Conservation (phyloP, 1,139 yeast species). For the Meyerozyma guilliermondii region DNA sequence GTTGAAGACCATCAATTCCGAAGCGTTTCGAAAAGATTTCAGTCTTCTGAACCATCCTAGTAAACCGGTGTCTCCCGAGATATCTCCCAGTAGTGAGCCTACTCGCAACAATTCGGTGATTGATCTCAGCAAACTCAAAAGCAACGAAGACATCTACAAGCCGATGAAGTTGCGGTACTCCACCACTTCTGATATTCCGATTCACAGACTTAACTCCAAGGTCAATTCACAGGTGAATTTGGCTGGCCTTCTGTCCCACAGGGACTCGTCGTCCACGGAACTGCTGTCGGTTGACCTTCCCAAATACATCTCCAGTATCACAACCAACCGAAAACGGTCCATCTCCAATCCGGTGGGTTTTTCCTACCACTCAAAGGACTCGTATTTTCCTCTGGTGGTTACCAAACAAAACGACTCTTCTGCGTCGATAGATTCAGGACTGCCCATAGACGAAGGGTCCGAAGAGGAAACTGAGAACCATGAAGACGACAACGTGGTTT, state of each 20-base stretch:
- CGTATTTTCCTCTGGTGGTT: constrained; percentile 1
- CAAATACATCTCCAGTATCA: constrained; percentile 13
- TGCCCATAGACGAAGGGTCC: constrained; percentile 1
- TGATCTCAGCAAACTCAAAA: constrained; percentile 33
- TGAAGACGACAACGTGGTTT: not conserved
- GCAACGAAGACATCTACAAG: constrained; percentile 33
- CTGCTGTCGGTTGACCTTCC: constrained; percentile 5
- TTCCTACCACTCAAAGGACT: constrained; percentile 2
- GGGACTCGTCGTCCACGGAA: constrained; percentile 20
- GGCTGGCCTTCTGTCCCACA: constrained; percentile 31
- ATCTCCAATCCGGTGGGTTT: constrained; percentile 9
- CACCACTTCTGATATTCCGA: constrained; percentile 36
- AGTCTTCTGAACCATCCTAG: constrained; percentile 28
- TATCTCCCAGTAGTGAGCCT: constrained; percentile 42
- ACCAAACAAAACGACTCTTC: not conserved
- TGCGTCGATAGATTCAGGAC: not conserved
- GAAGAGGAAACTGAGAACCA: not conserved
- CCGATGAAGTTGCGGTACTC: constrained; percentile 41
- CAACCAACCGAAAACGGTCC: constrained; percentile 43
- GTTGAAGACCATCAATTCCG: constrained; percentile 35
- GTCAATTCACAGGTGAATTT: constrained; percentile 33
- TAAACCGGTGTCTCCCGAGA: constrained; percentile 39
- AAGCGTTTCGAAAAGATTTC: constrained; percentile 31
- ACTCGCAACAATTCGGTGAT: constrained; percentile 40
- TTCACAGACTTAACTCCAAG: constrained; percentile 34